Conservation (phyloP, 495 filamentous ascomycete genomes). For the Lichenothelia convexa region DNA sequence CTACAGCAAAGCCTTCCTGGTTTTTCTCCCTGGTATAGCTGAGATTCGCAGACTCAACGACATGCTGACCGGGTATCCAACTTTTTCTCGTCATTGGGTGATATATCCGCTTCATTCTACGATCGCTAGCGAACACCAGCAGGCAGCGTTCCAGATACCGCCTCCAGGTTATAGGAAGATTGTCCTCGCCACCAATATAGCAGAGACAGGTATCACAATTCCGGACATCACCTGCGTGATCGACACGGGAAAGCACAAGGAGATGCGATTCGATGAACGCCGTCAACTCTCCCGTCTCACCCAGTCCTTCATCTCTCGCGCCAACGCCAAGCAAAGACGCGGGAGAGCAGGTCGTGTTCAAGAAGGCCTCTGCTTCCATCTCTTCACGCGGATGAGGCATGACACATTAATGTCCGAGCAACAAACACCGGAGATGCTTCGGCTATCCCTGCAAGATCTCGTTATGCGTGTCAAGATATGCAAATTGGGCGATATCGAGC, state of each 20-base stretch:
- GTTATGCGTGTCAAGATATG: conserved; percentile 95
- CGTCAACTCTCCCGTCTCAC: conserved; percentile 76
- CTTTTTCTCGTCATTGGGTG: conserved; percentile 53
- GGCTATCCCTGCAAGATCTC: conserved; percentile 81
- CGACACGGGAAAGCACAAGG: conserved; percentile 87
- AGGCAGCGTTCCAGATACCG: conserved; percentile 72
- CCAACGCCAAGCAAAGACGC: conserved; percentile 84
- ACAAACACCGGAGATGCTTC: conserved; percentile 89
- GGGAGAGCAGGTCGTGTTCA: conserved; percentile 94
- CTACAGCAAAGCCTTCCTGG: conserved; percentile 76
- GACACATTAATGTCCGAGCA: conserved; percentile 68
- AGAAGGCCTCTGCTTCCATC: conserved; percentile 81
- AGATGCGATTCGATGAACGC: conserved; percentile 89
- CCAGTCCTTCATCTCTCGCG: conserved; percentile 81
- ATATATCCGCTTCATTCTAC: conserved; percentile 81
- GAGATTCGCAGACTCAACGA: conserved; percentile 83
- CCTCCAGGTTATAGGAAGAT: conserved; percentile 72
- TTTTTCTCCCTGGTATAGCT: conserved; percentile 88
- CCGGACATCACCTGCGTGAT: conserved; percentile 92
- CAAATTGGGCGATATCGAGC: conserved; percentile 78
- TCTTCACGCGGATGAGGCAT: conserved; percentile 78
- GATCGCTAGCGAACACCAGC: conserved; percentile 91
- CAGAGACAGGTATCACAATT: conserved; percentile 93
- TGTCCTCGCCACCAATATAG: conserved; percentile 89
- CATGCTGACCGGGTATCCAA: conserved; percentile 49